Evolutionary conservation across 805 yeast species (phyloP).

Genomic region (Clavispora santaluciae): DNA sequence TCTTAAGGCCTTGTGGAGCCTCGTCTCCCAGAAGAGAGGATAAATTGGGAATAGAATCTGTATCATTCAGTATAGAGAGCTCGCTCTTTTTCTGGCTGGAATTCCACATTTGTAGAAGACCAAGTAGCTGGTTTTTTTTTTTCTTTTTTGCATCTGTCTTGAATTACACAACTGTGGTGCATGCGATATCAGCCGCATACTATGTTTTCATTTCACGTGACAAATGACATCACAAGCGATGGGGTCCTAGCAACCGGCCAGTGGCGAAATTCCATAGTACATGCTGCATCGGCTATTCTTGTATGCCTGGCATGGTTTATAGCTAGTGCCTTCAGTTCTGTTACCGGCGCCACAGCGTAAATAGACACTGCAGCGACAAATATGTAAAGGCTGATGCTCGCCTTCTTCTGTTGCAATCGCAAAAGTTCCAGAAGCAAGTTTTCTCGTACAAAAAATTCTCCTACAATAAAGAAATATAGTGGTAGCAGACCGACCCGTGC

Average conservation of each 20-base stretch:
- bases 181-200: background rate
- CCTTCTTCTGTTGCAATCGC: too few species aligned
- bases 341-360: too few species aligned
- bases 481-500: slow-evolving; percentile 11
- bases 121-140: background rate
- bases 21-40: slow-evolving; percentile 1
- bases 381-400: too few species aligned
- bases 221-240: too few species aligned
- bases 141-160: too few species aligned
- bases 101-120: background rate
- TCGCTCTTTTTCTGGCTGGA: background rate
- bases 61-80: background rate
- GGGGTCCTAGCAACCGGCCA: too few species aligned
- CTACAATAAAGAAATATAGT: slow-evolving; percentile 8
- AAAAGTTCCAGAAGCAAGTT: too few species aligned
- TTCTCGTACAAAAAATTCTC: background rate
- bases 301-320: too few species aligned
- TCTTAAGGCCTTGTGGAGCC: slow-evolving; percentile 28
- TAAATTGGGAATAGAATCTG: background rate
- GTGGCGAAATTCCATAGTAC: too few species aligned
- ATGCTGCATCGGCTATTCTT: too few species aligned
- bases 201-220: background rate
- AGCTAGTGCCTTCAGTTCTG: too few species aligned
- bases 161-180: background rate
- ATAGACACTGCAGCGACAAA: too few species aligned